Evolutionary conservation across 2,329 filamentous ascomycete genomes (phyloP), one percentile per base, ranked within the genome.

Genomic region (Fusarium sp.): DNA sequence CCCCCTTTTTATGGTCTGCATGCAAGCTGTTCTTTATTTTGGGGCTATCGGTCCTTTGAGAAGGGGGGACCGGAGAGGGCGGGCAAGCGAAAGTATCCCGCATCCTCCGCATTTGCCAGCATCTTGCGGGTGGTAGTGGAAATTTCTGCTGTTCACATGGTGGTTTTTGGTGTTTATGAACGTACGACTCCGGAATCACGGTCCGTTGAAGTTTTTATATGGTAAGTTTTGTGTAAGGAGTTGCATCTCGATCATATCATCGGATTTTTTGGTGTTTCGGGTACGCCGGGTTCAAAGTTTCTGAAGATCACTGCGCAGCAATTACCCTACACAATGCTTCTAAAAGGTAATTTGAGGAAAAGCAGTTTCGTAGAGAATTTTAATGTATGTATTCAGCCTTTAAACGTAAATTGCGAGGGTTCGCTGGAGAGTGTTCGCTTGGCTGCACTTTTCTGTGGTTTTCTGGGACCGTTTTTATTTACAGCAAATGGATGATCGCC

Each of bases 71-170:
- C 11, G 34, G 48, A 64, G 44, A 44, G 38, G 29, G 62, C 27
- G 62, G 63, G 63, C 63, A 66, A 66, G 55, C 55, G 63, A 66
- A 38, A 48, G 20, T 55, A 66, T 66, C 63, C 63, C 63, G 62
- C 62, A 66, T 66, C 63, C 63, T 66, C 63, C 63, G 63, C 62
- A 66, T 66, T 66, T 61, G 43, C n/a, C 41, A 58, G 45, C 45
- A 58, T 41, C 18, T 48, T 62, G 53, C 53, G 49, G 41, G 57
- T 24, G 2, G 27, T 38, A 11, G 29, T 44, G 47, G 47, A 65
- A 65, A 59, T 41, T 53, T 61, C 25, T 66, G 47, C 47, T 5
- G 20, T 44, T 54, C 62, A 61, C 63, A 61, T 66, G 63, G 45
- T 53, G 30, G 2, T 38, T 8, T 40, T 44, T 32, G 25, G 24